phyloP scores from a whole-genome alignment of 2,329 filamentous ascomycete species.

The Botryosphaeria dothidea region DNA sequence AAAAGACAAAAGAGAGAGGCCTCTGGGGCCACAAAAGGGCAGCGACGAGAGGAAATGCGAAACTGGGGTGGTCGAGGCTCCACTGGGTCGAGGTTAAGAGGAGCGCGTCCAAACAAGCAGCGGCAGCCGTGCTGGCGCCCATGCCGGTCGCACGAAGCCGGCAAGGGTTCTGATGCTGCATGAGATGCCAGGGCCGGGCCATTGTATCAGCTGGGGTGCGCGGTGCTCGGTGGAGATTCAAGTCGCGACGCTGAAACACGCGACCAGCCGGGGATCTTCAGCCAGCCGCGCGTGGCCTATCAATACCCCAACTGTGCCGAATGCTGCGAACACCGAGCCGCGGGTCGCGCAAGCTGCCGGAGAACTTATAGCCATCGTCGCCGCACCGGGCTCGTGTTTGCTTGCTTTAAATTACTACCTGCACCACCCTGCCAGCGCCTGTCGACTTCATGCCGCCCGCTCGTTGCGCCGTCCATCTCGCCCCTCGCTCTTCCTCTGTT shows the following conservation, averaged over 20 bases:
- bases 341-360: neutral
- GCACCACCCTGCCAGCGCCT: neutral
- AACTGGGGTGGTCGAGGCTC: neutral
- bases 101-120: neutral
- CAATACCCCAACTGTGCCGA: neutral
- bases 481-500: neutral
- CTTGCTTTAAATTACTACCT: slow-evolving; percentile 6
- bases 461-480: neutral
- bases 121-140: neutral
- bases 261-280: neutral
- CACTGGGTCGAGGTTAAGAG: slow-evolving; percentile 12
- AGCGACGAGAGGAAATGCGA: slow-evolving; percentile 7
- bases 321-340: neutral
- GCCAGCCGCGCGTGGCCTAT: neutral
- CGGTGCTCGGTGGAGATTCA: slow-evolving; percentile 7
- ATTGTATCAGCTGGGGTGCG: slow-evolving; percentile 10
- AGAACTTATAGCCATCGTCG: neutral
- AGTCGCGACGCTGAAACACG: slow-evolving; percentile 3
- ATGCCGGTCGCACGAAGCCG: slow-evolving; percentile 1
- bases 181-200: slow-evolving; percentile 16
- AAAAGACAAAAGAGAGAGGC: slow-evolving; percentile 4
- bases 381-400: neutral
- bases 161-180: neutral
- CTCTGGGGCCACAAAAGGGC: neutral
- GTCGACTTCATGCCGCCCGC: neutral